Base-by-base conservation (phyloP, 805 yeast species). In the Saccharomyces kudriavzevii region DNA sequence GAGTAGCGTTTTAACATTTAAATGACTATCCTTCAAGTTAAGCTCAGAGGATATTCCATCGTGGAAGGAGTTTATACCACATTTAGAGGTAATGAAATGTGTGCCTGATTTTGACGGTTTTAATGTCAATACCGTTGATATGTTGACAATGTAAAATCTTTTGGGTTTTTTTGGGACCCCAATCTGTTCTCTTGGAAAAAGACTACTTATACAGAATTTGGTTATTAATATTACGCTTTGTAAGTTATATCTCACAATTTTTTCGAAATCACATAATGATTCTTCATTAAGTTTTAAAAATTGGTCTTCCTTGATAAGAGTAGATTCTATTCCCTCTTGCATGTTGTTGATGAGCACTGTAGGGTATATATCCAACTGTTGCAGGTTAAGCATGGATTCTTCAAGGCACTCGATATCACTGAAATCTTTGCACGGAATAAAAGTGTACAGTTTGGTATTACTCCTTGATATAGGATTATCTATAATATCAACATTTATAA, bases 41-140 rank as follows among this genome's bases (percentile, higher is more conserved):
- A 58, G 45, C 31, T 65, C 69, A 8, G 63, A 62, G 4, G 56
- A 52, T 9, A 66, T 47, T 0, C 63, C 58, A 51, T 66, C 68
- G 50, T 63, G 66, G 46, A 61, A 59, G 46, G 65, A 68, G 40
- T 60, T 58, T 26, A 64, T 31, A 5, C 61, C 67, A 6, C 60
- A 56, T 45, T 64, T 63, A 0, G 65, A 55, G 1, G 59, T 52
- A 4, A 55, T 20, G 35, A 57, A 62, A 14, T 50, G 48, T 20
- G 54, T 45, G 9, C 55, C 54, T 22, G 45, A 30, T 13, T 47
- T 49, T 9, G 54, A 47, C 1, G 47, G 45, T 5, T 48, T 17
- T 22, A 52, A 35, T 4, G 58, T 49, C 27, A 49, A 26, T 3
- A 49, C 45, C 24, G 55, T 46, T 29, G 60, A 56, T 17, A 62